Conservation (phyloP, 331 rosid species). For the Arachis monticola region DNA sequence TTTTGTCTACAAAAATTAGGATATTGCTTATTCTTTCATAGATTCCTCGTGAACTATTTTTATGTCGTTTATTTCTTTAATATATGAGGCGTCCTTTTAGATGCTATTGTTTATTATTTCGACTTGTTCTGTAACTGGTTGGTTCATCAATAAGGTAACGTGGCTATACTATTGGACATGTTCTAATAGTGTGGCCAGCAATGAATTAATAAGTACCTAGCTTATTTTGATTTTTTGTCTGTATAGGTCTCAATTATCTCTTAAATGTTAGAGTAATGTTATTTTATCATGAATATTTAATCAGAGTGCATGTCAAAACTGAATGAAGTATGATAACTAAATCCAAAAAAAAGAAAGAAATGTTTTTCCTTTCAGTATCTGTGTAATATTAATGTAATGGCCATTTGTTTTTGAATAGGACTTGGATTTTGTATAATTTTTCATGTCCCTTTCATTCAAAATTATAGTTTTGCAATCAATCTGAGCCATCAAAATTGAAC, state of each 20-base stretch:
- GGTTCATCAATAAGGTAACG: neutral
- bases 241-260: neutral
- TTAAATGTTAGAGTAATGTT: neutral
- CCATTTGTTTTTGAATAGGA: neutral
- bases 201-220: neutral
- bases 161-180: conserved; percentile 2
- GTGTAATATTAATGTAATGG: neutral
- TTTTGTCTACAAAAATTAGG: too few relatives aligned
- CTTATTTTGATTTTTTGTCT: neutral
- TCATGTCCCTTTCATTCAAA: neutral
- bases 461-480: neutral
- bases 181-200: neutral
- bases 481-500: neutral
- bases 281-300: too few relatives aligned
- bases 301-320: too few relatives aligned
- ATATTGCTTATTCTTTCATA: neutral
- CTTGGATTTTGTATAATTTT: neutral
- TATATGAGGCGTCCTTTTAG: neutral
- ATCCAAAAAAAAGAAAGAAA: too few relatives aligned
- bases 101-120: neutral
- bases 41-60: neutral
- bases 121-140: neutral
- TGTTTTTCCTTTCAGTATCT: neutral
- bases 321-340: too few relatives aligned
- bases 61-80: neutral